Percentiles rank a stretch among this genome's conserved stretches.
Conservation (phyloP, 2,329 filamentous ascomycete genomes). For the Fusarium anguioides region DNA sequence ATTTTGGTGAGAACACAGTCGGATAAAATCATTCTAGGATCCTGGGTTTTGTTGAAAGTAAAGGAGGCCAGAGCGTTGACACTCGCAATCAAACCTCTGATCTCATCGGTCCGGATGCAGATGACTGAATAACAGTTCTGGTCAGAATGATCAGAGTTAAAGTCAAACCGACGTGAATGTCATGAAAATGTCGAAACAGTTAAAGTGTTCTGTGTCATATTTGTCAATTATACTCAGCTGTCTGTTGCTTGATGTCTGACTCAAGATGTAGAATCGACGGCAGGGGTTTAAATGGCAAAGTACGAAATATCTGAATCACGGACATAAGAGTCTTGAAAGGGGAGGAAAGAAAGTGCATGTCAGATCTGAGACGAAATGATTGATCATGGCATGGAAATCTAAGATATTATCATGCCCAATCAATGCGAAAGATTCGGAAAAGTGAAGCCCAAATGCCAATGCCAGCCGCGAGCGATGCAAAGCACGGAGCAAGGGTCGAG, state of each 20-base stretch:
- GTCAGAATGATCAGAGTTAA: background rate
- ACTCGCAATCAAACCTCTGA: constrained; percentile 40
- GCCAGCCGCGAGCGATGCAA: constrained; percentile 20
- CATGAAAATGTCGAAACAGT: background rate
- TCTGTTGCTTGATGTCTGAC: background rate
- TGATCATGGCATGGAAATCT: constrained; percentile 33
- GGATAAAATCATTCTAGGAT: constrained; percentile 41
- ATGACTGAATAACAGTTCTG: constrained; percentile 2
- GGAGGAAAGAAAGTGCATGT: constrained; percentile 21
- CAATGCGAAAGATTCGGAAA: constrained; percentile 15
- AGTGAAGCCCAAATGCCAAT: constrained; percentile 18
- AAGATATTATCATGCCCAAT: constrained; percentile 39
- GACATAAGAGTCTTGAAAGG: constrained; percentile 14
- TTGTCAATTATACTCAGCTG: background rate
- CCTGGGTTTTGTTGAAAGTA: constrained; percentile 18
- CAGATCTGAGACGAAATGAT: constrained; percentile 42
- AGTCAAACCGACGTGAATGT: background rate
- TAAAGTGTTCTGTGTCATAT: constrained; percentile 6
- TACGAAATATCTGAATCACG: constrained; percentile 16
- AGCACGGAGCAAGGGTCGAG: constrained; percentile 32
- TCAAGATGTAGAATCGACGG: constrained; percentile 9
- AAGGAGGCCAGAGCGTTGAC: constrained; percentile 34
- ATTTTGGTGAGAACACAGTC: constrained; percentile 37
- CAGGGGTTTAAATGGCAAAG: constrained; percentile 14
- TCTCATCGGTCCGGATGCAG: constrained; percentile 28